Evolutionary conservation across 306 rosid species (phyloP), one percentile per base, ranked within the genome.

Genomic region (Cucurbita pepo): DNA sequence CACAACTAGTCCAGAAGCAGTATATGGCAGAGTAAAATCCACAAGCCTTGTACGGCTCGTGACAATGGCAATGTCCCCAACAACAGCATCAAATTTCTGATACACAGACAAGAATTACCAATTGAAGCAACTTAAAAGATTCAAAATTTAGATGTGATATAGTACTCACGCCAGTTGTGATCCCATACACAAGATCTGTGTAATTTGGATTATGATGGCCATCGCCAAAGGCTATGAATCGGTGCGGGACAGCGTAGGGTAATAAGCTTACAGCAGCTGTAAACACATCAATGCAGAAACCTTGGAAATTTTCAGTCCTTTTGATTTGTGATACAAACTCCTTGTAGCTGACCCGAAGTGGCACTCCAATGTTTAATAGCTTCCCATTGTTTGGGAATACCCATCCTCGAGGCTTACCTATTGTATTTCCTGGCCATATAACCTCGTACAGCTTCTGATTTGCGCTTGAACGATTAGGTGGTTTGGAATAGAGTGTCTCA

Each of bases 361-460:
- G 99, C 53, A 95, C 99, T 48, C 89, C 97, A 76, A 95, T 88
- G 74, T 73, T 86, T 75, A 95, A 70, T 66, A 72, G 85, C 77
- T 86, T 89, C 75, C 99, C 97, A 58, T 89, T 89, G 82, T 83
- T 91, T 3, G 99, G 97, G 74, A 89, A 91, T 47, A 94, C 97
- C 99, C 99, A 95, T 76, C 99, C 99, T 38, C 97, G 92, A 15
- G 99, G 99, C 79, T 81, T 86, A 3, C 77, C 61, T 48, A 65
- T 6, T 67, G 95, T 89, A 37, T 95, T 97, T 48, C 99, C 99
- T 38, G 99, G 99, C 99, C 99, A 95, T 82, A 95, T 79, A 73
- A 95, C 91, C 56, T 58, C 52, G 51, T 70, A 56, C 22, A 95
- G 85, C 16, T 83, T 74, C 80, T 89, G 95, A 70, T 82, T 89